phyloP scores from a whole-genome alignment of 2,329 filamentous ascomycete genomes.

The Fusarium annulatum region DNA sequence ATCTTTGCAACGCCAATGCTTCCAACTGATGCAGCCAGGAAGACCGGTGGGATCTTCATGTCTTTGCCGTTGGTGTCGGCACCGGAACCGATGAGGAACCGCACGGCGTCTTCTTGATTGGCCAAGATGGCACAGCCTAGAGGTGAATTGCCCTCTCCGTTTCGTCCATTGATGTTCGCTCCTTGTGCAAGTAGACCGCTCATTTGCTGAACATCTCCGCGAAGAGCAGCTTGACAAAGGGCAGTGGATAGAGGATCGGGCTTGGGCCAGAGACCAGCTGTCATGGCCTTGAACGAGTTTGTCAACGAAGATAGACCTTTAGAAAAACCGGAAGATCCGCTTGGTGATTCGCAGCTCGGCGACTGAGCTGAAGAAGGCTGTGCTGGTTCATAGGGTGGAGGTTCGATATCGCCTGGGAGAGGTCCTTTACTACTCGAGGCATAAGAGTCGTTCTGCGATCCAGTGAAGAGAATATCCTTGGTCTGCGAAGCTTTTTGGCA shows the following conservation, averaged over 20 bases:
- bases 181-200: constrained; percentile 49
- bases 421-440: constrained; percentile 35
- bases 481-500: constrained; percentile 29
- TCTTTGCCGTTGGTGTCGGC: constrained; percentile 42
- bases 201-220: constrained; percentile 50
- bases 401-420: constrained; percentile 18
- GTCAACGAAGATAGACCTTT: constrained; percentile 47
- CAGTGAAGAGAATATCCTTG: constrained; percentile 31
- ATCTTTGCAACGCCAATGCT: constrained; percentile 44
- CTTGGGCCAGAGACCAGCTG: constrained; percentile 47
- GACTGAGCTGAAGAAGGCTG: constrained; percentile 27
- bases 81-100: constrained; percentile 49
- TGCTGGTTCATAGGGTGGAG: constrained; percentile 42
- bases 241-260: constrained; percentile 53
- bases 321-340: constrained; percentile 27
- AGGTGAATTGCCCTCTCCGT: constrained; percentile 50
- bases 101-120: constrained; percentile 47
- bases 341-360: neutral
- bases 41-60: constrained; percentile 48
- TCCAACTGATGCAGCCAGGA: constrained; percentile 48
- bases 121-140: constrained; percentile 50
- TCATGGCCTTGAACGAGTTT: constrained; percentile 51
- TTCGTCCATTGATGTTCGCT: constrained; percentile 51
- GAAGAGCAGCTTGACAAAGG: constrained; percentile 50
- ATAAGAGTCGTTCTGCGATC: neutral